These are phyloP conservation scores for Cryphonectria nitschkei DNA, from an alignment of 2,329 filamentous ascomycete species.

Conservation along the genomic window DNA sequence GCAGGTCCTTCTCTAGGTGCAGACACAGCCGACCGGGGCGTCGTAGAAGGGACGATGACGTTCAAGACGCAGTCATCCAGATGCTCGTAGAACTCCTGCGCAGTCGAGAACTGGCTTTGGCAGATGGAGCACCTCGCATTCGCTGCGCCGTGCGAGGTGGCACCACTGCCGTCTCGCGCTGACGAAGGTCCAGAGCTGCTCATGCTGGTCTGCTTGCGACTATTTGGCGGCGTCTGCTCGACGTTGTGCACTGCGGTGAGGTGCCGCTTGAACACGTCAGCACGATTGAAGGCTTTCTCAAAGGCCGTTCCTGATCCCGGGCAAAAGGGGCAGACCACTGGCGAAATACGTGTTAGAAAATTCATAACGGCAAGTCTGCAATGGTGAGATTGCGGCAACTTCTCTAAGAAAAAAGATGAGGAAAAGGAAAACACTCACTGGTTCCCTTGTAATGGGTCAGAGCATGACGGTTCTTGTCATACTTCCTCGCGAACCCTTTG, in stretches of 20 bases:
- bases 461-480: conserved; percentile 96
- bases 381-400: no score
- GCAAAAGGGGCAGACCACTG: conserved; percentile 91
- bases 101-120: conserved; percentile 74
- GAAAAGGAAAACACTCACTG: background rate
- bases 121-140: conserved; percentile 93
- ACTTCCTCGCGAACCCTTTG: conserved; percentile 95
- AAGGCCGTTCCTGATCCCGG: conserved; percentile 83
- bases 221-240: conserved; percentile 91
- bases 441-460: conserved; percentile 97
- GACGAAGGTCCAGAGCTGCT: conserved; percentile 14
- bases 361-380: background rate
- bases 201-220: conserved; percentile 62
- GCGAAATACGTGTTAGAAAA: conserved; percentile 41
- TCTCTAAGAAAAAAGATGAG: background rate
- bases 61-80: conserved; percentile 70
- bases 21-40: conserved; percentile 37
- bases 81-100: conserved; percentile 98
- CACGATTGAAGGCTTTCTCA: conserved; percentile 94
- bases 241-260: conserved; percentile 91
- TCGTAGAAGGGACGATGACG: conserved; percentile 55
- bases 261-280: conserved; percentile 96
- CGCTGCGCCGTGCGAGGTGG: conserved; percentile 39
- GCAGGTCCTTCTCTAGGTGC: conserved; percentile 26
- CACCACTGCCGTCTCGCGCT: conserved; percentile 8